Conservation (phyloP, 2,329 filamentous ascomycete genomes). For the Biscogniauxia marginata region DNA sequence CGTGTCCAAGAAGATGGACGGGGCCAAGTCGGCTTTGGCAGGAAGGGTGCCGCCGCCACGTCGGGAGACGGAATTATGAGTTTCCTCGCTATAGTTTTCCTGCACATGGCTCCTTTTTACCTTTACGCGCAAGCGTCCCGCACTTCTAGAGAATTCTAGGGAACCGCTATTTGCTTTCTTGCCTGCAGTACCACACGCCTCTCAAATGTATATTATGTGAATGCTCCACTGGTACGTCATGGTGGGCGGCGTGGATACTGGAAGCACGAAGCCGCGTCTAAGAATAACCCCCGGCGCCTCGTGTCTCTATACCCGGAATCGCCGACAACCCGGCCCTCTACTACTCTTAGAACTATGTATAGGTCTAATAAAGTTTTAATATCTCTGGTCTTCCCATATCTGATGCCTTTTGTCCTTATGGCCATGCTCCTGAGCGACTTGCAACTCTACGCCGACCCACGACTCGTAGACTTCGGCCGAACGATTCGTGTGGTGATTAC, state of each 20-base stretch:
- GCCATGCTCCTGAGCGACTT: neutral
- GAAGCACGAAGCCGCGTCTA: neutral
- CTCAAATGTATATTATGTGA: neutral
- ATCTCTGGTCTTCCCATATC: neutral
- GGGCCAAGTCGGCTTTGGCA: slow-evolving; percentile 19
- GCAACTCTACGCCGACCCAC: neutral
- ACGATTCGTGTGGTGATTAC: neutral
- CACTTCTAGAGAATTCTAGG: neutral
- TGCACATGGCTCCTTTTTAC: neutral
- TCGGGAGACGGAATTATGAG: slow-evolving; percentile 16
- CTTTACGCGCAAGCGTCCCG: no score
- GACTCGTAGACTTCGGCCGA: neutral
- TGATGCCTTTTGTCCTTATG: neutral
- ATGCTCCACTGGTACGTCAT: neutral
- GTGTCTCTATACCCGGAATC: no score
- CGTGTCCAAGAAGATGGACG: slow-evolving; percentile 26
- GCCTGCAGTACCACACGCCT: neutral
- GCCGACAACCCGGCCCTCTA: no score
- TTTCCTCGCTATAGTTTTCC: neutral
- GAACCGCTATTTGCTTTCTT: neutral
- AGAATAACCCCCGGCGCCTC: no score
- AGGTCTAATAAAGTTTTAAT: neutral
- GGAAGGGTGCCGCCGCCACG: slow-evolving; percentile 19
- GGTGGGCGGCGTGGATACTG: neutral
- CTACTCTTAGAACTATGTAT: neutral